Base-by-base conservation (phyloP, 257 asterid genomes). In the Primulina eburnea region DNA sequence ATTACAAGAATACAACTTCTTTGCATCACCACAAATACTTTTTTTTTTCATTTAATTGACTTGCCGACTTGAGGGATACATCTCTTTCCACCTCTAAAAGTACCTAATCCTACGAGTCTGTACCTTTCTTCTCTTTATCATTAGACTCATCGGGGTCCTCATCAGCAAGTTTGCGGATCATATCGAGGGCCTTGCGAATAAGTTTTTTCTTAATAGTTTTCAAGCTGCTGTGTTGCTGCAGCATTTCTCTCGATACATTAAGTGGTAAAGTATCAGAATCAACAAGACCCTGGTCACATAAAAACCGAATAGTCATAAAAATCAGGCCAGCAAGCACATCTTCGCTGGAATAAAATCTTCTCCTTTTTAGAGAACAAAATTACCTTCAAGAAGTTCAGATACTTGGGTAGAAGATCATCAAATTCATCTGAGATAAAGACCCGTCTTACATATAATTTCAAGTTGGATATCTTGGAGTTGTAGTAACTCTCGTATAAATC, bases 181-280 rank as follows among this genome's bases (percentile, higher is more conserved):
- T 90, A 72, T 94, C 99, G 67, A 89, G 97, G 65, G 97, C 99
- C 86, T 91, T 94, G 68, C 99, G 87, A 65, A 94, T 91, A 74
- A 91, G 95, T 81, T 94, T 94, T 88, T 90, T 94, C 84, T 94
- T 94, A 30, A 94, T 93, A 7, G 97, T 93, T 79, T 83, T 93
- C 87, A 93, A 86, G 86, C 97, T 90, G 86, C 88, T 87, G 61
- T 93, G 99, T 60, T 90, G 96, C 77, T 93, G 99, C 43, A 93
- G 92, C 57, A 50, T 50, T 50, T 93, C 99, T 86, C 97, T 79
- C 8, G 97, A 93, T 34, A 93, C 99, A 68, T 93, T 93, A 43
- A 93, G 91, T 6, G 99, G 99, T 77, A 93, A 75, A 58, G 97
- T 87, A 80, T 93, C 99, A 10, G 99, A 93, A 87, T 93, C 99